A percentile compares a stretch with the other conserved stretches of the same genome.
These are phyloP conservation scores for Gleditsia sinensis DNA, from an alignment of 306 rosid genomes.

Conservation along the genomic window DNA sequence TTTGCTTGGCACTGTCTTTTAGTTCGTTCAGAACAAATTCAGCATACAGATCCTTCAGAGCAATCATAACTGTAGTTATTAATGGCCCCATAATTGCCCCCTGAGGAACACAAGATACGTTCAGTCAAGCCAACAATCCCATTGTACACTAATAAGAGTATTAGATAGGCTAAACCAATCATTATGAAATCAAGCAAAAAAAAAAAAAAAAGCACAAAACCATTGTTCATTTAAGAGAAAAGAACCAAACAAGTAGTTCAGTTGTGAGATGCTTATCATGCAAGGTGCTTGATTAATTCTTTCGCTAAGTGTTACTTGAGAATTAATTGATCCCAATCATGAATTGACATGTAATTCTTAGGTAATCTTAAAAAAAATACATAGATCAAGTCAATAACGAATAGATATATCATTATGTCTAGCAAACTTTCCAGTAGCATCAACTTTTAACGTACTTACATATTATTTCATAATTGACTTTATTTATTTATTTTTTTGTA, in stretches of 20 bases:
- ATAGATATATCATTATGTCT: too few relatives aligned
- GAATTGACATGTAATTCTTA: too few relatives aligned
- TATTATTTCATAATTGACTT: too few relatives aligned
- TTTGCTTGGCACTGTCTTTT: slow-evolving; percentile 36
- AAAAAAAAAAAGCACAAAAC: neutral
- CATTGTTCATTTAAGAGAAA: neutral
- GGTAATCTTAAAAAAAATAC: too few relatives aligned
- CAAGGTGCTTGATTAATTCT: neutral
- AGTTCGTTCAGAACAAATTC: slow-evolving; percentile 69
- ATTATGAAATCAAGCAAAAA: neutral
- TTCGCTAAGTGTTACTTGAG: neutral
- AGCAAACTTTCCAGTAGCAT: too few relatives aligned
- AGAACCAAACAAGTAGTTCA: neutral
- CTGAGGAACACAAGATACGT: slow-evolving; percentile 39
- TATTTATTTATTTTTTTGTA: too few relatives aligned
- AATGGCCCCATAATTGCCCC: slow-evolving; percentile 91
- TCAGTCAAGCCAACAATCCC: slow-evolving; percentile 10
- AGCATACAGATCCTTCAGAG: slow-evolving; percentile 68
- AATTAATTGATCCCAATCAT: neutral
- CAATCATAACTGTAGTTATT: slow-evolving; percentile 80
- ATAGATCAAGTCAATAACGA: too few relatives aligned
- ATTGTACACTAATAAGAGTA: neutral
- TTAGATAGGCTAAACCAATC: neutral
- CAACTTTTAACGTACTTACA: too few relatives aligned
- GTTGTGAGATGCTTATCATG: neutral